Conservation (phyloP, 108 stramenopile genomes). For the Pseudonitzschia multistriata region DNA sequence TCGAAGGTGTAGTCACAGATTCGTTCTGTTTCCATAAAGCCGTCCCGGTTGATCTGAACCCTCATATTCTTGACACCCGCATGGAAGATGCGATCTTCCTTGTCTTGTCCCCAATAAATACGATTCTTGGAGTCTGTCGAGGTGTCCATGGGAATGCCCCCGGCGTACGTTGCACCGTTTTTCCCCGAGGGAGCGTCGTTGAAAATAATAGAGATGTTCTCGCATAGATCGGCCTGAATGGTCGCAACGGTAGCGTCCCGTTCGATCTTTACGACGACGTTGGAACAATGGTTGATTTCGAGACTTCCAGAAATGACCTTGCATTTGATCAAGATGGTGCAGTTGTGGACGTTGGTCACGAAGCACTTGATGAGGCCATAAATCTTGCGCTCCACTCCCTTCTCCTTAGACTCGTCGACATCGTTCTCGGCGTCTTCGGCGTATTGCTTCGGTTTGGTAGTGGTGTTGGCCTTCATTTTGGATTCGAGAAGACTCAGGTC, state of each 20-base stretch:
- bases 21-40: constrained; percentile 63
- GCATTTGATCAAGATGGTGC: constrained; percentile 75
- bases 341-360: constrained; percentile 71
- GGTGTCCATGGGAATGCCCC: constrained; percentile 5
- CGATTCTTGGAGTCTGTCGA: constrained; percentile 22
- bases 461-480: constrained; percentile 50
- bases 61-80: constrained; percentile 76
- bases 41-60: constrained; percentile 67
- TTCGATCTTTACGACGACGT: constrained; percentile 57
- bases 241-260: constrained; percentile 77
- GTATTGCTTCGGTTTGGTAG: constrained; percentile 58
- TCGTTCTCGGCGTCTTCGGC: constrained; percentile 74
- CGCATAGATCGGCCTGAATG: constrained; percentile 80
- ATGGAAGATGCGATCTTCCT: constrained; percentile 82
- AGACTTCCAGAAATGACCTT: constrained; percentile 85
- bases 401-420: constrained; percentile 9
- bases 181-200: constrained; percentile 75
- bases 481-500: constrained; percentile 81
- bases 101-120: constrained; percentile 78
- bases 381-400: constrained; percentile 27
- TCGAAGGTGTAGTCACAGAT: constrained; percentile 63
- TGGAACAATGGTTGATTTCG: constrained; percentile 75
- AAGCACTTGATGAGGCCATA: constrained; percentile 74
- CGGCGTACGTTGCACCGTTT: constrained; percentile 32
- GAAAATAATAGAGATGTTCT: constrained; percentile 64